These are phyloP conservation scores for Phytophthora chlamydospora DNA, from an alignment of 352 stramenopile genomes.

Conservation along the genomic window DNA sequence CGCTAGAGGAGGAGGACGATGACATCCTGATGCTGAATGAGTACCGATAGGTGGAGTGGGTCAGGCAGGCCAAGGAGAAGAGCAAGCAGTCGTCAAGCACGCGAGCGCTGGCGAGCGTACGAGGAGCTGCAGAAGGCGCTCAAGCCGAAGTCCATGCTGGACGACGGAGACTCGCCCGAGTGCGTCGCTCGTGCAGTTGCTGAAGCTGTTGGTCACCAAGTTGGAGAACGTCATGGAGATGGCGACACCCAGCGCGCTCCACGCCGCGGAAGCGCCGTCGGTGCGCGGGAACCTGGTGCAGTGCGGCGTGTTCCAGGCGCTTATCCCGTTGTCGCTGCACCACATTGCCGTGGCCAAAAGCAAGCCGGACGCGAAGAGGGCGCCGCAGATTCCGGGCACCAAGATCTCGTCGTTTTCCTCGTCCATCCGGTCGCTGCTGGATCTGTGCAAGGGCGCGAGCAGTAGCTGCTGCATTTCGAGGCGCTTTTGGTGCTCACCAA, in stretches of 20 bases:
- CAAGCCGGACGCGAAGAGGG: slow-evolving; percentile 36
- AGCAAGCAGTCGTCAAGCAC: no score
- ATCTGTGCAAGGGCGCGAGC: slow-evolving; percentile 95
- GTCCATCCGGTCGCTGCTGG: slow-evolving; percentile 85
- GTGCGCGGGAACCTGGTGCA: slow-evolving; percentile 82
- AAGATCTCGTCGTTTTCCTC: slow-evolving; percentile 90
- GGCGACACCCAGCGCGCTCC: slow-evolving; percentile 68
- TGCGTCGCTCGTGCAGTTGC: slow-evolving; percentile 79
- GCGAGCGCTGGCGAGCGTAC: no score
- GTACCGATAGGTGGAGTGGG: no score
- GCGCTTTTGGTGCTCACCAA: slow-evolving; percentile 98
- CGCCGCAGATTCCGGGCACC: slow-evolving; percentile 85
- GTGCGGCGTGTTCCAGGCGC: slow-evolving; percentile 73
- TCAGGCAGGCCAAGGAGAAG: no score
- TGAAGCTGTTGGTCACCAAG: slow-evolving; percentile 78
- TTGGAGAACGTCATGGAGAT: slow-evolving; percentile 82
- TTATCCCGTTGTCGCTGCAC: slow-evolving; percentile 71
- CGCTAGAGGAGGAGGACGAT: no score
- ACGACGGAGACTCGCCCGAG: slow-evolving; percentile 88
- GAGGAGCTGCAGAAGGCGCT: no score
- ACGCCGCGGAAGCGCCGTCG: slow-evolving; percentile 66
- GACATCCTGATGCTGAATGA: no score
- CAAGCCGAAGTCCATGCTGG: slow-evolving; percentile 94
- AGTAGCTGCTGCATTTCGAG: slow-evolving; percentile 93
- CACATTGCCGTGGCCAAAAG: slow-evolving; percentile 38